These are phyloP conservation scores for Volutella citrinella DNA, from an alignment of 2,329 filamentous ascomycete species.

Conservation along the genomic window DNA sequence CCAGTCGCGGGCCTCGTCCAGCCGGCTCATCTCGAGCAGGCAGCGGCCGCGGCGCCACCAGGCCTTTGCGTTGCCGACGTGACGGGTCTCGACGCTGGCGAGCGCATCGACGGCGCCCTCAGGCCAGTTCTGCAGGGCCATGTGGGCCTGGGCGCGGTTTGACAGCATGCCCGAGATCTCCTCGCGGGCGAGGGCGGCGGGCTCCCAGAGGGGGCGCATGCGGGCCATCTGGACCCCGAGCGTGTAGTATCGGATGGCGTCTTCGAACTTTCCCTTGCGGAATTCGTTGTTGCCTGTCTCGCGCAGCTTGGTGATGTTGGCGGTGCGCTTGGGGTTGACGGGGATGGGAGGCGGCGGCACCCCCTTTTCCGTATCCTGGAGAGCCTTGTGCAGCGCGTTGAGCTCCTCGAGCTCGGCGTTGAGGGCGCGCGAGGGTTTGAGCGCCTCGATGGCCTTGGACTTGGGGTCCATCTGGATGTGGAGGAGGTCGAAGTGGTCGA, in stretches of 20 bases:
- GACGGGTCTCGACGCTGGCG: constrained; percentile 82
- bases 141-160: constrained; percentile 87
- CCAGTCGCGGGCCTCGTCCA: constrained; percentile 80
- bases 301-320: constrained; percentile 85
- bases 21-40: constrained; percentile 83
- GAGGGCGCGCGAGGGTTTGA: constrained; percentile 48
- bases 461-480: constrained; percentile 78
- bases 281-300: constrained; percentile 82
- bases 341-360: constrained; percentile 84
- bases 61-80: constrained; percentile 84
- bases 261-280: constrained; percentile 70
- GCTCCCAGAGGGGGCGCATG: constrained; percentile 82
- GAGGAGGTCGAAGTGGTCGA: constrained; percentile 76
- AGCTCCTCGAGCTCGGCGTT: constrained; percentile 67
- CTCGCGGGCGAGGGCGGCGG: constrained; percentile 76
- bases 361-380: constrained; percentile 60
- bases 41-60: constrained; percentile 90
- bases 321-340: constrained; percentile 87
- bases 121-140: constrained; percentile 77
- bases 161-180: constrained; percentile 77
- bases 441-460: constrained; percentile 67
- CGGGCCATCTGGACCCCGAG: constrained; percentile 90
- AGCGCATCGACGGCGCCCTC: constrained; percentile 87
- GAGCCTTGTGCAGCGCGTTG: constrained; percentile 73
- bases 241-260: constrained; percentile 78